Evolutionary conservation across 176 grass and related monocot genomes (phyloP), one percentile per base, ranked within the genome.

Genomic region (Oryza punctata): DNA sequence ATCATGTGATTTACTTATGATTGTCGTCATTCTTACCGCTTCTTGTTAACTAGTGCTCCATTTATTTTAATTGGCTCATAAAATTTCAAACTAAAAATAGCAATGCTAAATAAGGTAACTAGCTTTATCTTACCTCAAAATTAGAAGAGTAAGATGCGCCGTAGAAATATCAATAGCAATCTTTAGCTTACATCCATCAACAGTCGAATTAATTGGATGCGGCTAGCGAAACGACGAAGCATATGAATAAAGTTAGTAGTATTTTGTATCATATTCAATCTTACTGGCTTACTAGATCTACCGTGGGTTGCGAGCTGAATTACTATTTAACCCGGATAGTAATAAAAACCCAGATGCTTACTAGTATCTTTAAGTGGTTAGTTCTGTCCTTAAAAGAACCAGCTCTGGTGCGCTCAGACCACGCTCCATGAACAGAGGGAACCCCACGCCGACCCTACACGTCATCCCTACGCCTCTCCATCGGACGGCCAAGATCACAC

Each of bases 401-500:
- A 41, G 40, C 8, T 41, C 1, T 14, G 52, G 8, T 4, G 18
- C 52, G 52, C 52, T 57, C 52, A 57, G 52, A 57, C 19, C 52
- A 57, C 52, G 52, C 19, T 57, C 52, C 52, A n/a, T 57, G 52
- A 57, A 57, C 18, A 21, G 52, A 6, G 50, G 50, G 50, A 57
- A 1, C 5, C 52, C 52, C 6, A 7, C 52, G 52, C 52, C 52
- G 52, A 57, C 52, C 19, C 18, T 57, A 57, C 84, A 82, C 23
- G 74, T 69, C 79, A 66, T 64, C 47, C 19, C 24, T 60, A 10
- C 77, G 5, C 25, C 37, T 14, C 44, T 0, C 14, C 33, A 87
- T 87, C 89, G n/a, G 79, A 90, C 84, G 63, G 26, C 75, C 25
- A 21, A 30, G 8, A 54, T 30, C 10, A 12, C 25, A 75, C 61